These are phyloP conservation scores for Vicia faba DNA, from an alignment of 306 rosid genomes.

Conservation along the genomic window DNA sequence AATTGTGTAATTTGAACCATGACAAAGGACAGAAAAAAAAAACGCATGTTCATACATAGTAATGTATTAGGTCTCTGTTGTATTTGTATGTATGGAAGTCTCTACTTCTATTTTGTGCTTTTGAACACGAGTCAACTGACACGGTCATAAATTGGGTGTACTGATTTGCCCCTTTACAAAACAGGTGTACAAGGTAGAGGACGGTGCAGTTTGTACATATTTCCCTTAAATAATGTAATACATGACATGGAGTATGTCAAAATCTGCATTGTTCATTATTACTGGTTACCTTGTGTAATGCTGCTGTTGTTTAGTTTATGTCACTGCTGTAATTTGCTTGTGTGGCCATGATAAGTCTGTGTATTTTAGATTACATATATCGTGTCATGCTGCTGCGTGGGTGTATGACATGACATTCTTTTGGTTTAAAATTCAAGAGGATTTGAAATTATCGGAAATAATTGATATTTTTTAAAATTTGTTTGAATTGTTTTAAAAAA, in stretches of 20 bases:
- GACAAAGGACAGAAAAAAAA: conserved; percentile 36
- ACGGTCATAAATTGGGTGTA: conserved; percentile 40
- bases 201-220: conserved; percentile 41
- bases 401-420: no score
- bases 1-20: conserved; percentile 62
- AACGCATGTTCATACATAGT: conserved; percentile 72
- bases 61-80: conserved; percentile 41
- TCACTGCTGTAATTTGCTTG: not conserved
- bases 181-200: conserved; percentile 39
- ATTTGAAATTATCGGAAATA: no score
- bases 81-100: conserved; percentile 45
- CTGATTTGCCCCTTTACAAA: conserved; percentile 33
- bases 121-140: conserved; percentile 43
- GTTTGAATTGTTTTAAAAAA: no score
- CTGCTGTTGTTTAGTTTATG: not conserved
- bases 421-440: no score
- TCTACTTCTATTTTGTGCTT: conserved; percentile 37
- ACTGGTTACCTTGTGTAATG: not conserved
- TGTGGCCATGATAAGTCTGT: no score
- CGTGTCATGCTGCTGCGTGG: no score
- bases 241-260: conserved; percentile 28
- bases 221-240: conserved; percentile 33
- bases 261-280: conserved; percentile 30
- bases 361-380: no score
- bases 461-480: no score